Base-by-base conservation (phyloP, 148 eudicot genomes). In the Spergularia bocconei region DNA sequence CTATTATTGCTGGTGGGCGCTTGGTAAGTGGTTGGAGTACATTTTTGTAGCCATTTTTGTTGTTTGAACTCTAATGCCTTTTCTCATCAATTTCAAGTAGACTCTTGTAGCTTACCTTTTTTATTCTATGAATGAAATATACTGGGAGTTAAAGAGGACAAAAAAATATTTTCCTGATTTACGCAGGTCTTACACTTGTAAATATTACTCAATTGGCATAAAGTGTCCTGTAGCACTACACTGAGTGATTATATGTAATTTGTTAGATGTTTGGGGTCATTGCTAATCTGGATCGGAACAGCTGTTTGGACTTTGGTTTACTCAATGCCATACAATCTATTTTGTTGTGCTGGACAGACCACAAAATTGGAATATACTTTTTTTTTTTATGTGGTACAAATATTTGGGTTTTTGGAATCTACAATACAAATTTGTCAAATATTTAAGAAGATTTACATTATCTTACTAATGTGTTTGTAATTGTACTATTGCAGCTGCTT, bases 1-100 rank as follows among this genome's bases (percentile, higher is more conserved):
- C 94, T 77, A 95, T 95, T 38, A 89, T 95, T 82, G 99, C 98
- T 67, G 99, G 99, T 77, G 99, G 99, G 74, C 97, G 99, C 80
- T 84, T 95, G 98, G 99, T 95, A 79, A 82, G 91, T 76, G 47
- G 70, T 62, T 29, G 36, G 2, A 48, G 54, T 74, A 38, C 57
- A 55, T 23, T 39, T 69, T 58, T 60, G 23, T n/a, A 55, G 53
- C 44, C 47, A 15, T 56, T 75, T 57, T 23, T 33, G 50, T 78
- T 38, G 39, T 38, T 41, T 53, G 76, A 61, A 29, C 36, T 29
- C 36, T 4, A 29, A 29, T 29, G 36, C 36, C 36, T 2, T 29
- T 29, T 4, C 36, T 29, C 36, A 29, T 29, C 36, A 2, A 29
- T 29, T 29, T 29, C 36, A 29, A 29, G 36, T 29, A 29, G 36